These are phyloP conservation scores for Lasiosphaeris hirsuta DNA, from an alignment of 495 filamentous ascomycete genomes.

Conservation along the genomic window DNA sequence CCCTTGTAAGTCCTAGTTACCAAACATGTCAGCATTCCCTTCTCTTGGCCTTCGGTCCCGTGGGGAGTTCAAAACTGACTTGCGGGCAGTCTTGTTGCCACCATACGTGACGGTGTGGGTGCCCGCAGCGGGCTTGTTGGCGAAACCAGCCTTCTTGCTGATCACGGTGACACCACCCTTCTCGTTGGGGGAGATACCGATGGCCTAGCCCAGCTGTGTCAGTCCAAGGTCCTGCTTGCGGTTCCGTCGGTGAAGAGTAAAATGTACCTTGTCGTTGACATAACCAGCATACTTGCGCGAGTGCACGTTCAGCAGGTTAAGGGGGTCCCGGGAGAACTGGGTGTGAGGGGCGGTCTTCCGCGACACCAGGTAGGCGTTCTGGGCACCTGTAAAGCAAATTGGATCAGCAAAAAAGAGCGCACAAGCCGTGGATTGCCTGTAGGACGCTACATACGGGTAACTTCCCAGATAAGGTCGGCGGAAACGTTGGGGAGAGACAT, in stretches of 20 bases:
- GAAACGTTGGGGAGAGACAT: constrained; percentile 63
- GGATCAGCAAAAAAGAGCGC: constrained; percentile 4
- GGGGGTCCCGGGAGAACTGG: constrained; percentile 87
- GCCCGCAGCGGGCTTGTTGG: constrained; percentile 67
- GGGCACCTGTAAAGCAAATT: constrained; percentile 52
- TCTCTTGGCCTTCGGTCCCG: constrained; percentile 1
- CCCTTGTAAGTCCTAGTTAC: constrained; percentile 74
- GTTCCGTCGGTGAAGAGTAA: constrained; percentile 1
- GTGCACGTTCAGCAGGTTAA: constrained; percentile 88
- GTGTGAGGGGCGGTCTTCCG: constrained; percentile 67
- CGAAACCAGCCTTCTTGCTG: constrained; percentile 75
- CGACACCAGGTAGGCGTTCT: constrained; percentile 88
- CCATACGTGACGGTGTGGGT: constrained; percentile 62
- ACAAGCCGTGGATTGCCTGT: neutral
- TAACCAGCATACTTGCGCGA: constrained; percentile 90
- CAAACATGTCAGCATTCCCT: constrained; percentile 24
- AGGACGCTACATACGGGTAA: constrained; percentile 65
- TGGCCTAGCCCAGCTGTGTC: constrained; percentile 53
- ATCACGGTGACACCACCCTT: constrained; percentile 70
- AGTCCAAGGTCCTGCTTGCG: constrained; percentile 15
- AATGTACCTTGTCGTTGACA: constrained; percentile 83
- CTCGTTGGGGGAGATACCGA: constrained; percentile 66
- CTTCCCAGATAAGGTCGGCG: constrained; percentile 85
- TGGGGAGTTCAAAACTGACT: constrained; percentile 57
- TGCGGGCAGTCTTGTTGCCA: constrained; percentile 66